A percentile compares a stretch with the other conserved stretches of the same genome.
These are phyloP conservation scores for Penicillium alfredii DNA, from an alignment of 495 filamentous ascomycete genomes.

Conservation along the genomic window DNA sequence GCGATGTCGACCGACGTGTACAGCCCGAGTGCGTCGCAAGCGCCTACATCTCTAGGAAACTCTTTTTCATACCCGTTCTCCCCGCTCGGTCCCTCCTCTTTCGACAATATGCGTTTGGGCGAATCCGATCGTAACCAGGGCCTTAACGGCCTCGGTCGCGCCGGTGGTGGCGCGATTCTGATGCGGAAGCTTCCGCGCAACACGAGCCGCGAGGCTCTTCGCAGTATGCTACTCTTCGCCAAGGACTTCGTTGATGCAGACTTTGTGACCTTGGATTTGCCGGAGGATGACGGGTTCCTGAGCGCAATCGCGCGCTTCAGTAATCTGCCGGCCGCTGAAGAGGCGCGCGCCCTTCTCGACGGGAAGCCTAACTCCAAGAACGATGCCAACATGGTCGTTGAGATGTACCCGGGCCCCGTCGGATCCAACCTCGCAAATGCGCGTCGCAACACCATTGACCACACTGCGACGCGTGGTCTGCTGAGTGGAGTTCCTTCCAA, in stretches of 20 bases:
- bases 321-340: conserved; percentile 62
- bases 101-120: conserved; percentile 47
- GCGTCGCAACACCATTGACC: conserved; percentile 58
- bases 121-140: conserved; percentile 41
- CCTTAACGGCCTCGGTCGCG: conserved; percentile 40
- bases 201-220: conserved; percentile 64
- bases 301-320: conserved; percentile 74
- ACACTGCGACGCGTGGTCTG: conserved; percentile 43
- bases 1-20: conserved; percentile 50
- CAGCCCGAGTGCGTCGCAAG: conserved; percentile 36
- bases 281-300: conserved; percentile 65
- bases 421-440: conserved; percentile 34
- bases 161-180: conserved; percentile 47
- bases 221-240: conserved; percentile 78
- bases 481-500: conserved; percentile 52
- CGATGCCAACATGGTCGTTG: conserved; percentile 73
- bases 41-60: conserved; percentile 32
- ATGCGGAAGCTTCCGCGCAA: conserved; percentile 74
- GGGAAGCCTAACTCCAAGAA: conserved; percentile 73
- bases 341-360: conserved; percentile 69
- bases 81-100: conserved; percentile 38
- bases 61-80: conserved; percentile 43
- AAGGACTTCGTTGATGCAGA: conserved; percentile 74
- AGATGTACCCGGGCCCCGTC: conserved; percentile 51
- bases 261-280: conserved; percentile 57